Conservation (phyloP, 176 grass and related monocot species). For the Carex parvula region DNA sequence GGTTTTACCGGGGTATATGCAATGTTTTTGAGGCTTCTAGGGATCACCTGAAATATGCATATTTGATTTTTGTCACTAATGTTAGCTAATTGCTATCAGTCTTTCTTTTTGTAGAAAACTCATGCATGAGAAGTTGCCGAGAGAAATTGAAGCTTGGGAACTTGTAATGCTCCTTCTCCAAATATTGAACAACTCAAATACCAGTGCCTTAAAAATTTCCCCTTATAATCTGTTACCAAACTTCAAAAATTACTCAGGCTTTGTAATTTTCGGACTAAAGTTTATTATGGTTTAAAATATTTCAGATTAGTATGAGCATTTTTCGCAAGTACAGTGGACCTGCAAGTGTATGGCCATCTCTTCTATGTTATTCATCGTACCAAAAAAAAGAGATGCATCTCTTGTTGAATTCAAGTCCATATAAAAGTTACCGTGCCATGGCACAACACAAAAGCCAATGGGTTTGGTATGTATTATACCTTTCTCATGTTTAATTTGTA, state of each 20-base stretch:
- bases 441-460: slow-evolving; percentile 21
- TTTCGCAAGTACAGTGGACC: slow-evolving; percentile 25
- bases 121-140: slow-evolving; percentile 34
- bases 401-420: slow-evolving; percentile 12
- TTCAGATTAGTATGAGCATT: slow-evolving; percentile 23
- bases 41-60: slow-evolving; percentile 11
- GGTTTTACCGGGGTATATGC: neutral
- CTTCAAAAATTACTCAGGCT: neutral
- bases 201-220: neutral
- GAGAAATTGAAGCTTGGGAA: slow-evolving; percentile 64
- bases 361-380: neutral
- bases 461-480: slow-evolving; percentile 20
- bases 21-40: neutral
- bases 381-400: slow-evolving; percentile 20
- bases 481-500: slow-evolving; percentile 2
- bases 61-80: neutral
- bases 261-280: neutral
- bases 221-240: neutral
- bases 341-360: slow-evolving; percentile 12
- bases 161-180: slow-evolving; percentile 47
- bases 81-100: neutral
- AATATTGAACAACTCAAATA: neutral
- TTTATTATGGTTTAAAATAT: neutral
- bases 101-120: slow-evolving; percentile 55
- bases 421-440: slow-evolving; percentile 3